Base-by-base conservation (phyloP, 2,329 filamentous ascomycete species). In the Scytalidium lignicola region DNA sequence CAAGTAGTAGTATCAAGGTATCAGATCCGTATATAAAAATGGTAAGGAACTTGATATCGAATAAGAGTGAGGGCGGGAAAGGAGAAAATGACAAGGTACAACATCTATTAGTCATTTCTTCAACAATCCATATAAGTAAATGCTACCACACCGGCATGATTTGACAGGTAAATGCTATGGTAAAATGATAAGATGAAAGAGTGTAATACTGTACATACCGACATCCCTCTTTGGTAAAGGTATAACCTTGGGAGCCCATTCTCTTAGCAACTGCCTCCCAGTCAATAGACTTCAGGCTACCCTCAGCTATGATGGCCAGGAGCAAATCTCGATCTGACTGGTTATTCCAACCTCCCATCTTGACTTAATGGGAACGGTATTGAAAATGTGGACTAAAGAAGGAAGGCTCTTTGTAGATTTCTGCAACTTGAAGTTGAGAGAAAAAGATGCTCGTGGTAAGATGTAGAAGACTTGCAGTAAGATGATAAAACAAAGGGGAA, bases 221-320 rank as follows among this genome's bases (percentile, higher is more conserved):
- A 20, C 62, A 65, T 8, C 56, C 62, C 46, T 64, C 62, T 19
- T 58, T 53, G 8, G 55, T 56, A 44, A 62, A 62, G 21, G 37
- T 52, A 40, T 63, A 56, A 12, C 55, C 54, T 40, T 60, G 59
- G 7, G 26, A 17, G 1, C 44, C n/a, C 51, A 65, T 56, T 20
- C 46, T 48, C 0, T 23, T 47, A 4, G 62, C 32, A 13, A 64
- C 55, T 1, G 22, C 44, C 4, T 49, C 44, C 62, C 62, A 65
- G 8, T 54, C 44, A 19, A 61, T 57, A 7, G 46, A 37, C 21
- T 57, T 59, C 2, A 63, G 32, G 12, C 52, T 43, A n/a, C 55
- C 56, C 15, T 52, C 53, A 2, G 58, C 59, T 23, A 65, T 62
- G 28, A 65, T 61, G 1, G 55, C 48, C 2, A 65, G 53, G 12